Conservation (phyloP, 768 basidiomycete species). For the Amanita thiersii region DNA sequence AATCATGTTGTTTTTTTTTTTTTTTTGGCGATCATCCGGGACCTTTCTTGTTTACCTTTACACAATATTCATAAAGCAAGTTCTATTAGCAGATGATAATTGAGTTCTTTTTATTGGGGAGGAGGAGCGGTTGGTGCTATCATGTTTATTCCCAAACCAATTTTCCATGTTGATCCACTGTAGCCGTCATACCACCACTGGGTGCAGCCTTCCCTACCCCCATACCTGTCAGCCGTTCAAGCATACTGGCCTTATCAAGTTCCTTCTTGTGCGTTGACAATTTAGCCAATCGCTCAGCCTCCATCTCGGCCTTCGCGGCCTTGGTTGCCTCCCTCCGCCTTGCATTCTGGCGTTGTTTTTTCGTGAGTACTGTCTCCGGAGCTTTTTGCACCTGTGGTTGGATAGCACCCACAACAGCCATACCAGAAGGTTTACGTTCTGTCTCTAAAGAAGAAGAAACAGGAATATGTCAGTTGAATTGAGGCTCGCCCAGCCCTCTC, state of each 20-base stretch:
- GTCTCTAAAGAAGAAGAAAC: conserved; percentile 10
- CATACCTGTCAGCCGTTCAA: conserved; percentile 31
- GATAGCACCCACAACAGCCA: conserved; percentile 5
- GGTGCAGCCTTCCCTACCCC: conserved; percentile 23
- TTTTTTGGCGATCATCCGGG: no score
- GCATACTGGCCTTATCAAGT: conserved; percentile 45
- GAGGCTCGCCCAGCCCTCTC: neutral
- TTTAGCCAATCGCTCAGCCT: conserved; percentile 38
- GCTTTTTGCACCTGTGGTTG: conserved; percentile 18
- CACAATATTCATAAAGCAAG: no score
- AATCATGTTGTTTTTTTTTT: no score
- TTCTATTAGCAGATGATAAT: no score
- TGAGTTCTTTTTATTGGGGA: no score
- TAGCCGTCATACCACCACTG: conserved; percentile 58
- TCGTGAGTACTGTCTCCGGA: conserved; percentile 44
- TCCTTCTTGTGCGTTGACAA: conserved; percentile 56
- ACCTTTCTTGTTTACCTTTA: no score
- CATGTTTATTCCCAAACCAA: conserved; percentile 46
- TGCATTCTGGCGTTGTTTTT: conserved; percentile 65
- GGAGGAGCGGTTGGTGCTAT: no score
- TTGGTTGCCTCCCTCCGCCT: conserved; percentile 51
- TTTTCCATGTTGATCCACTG: conserved; percentile 48
- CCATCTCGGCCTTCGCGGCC: conserved; percentile 45
- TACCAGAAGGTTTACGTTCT: conserved; percentile 8
- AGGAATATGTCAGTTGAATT: conserved; percentile 3